phyloP scores from a whole-genome alignment of 306 rosid species.

The Malus domestica region DNA sequence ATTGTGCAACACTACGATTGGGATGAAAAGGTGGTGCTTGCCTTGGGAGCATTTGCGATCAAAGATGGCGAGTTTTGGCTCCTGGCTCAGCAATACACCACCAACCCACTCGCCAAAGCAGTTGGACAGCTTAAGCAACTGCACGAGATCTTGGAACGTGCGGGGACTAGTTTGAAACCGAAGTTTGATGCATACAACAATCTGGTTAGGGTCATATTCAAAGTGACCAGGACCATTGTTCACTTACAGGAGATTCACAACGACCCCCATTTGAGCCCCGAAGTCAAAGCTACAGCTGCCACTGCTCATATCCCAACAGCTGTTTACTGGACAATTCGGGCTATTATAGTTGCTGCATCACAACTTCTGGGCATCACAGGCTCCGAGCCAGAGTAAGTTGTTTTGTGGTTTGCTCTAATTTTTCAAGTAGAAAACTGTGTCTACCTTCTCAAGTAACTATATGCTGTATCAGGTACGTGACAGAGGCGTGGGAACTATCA shows the following conservation, averaged over 20 bases:
- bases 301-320: conserved; percentile 38
- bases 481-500: conserved; percentile 70
- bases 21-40: conserved; percentile 61
- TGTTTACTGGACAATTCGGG: conserved; percentile 61
- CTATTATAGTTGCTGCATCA: conserved; percentile 40
- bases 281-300: conserved; percentile 11
- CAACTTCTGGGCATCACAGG: conserved; percentile 42
- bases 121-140: conserved; percentile 47
- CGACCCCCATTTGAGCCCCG: conserved; percentile 29
- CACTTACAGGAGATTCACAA: conserved; percentile 41
- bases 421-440: not conserved
- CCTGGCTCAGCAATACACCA: conserved; percentile 31
- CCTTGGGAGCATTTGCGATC: conserved; percentile 47
- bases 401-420: not conserved
- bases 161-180: conserved; percentile 21
- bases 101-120: conserved; percentile 45
- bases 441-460: not conserved
- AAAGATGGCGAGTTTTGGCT: conserved; percentile 59
- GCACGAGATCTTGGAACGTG: conserved; percentile 37
- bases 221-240: conserved; percentile 41
- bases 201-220: conserved; percentile 35
- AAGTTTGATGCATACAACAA: conserved; percentile 39
- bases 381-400: conserved; percentile 36
- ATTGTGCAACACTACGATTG: conserved; percentile 50
- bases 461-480: conserved; percentile 24